Evolutionary conservation across 1,284 basidiomycete genomes (phyloP), one percentile per base, ranked within the genome.

Genomic region (Pyrrhoderma lamaoense): DNA sequence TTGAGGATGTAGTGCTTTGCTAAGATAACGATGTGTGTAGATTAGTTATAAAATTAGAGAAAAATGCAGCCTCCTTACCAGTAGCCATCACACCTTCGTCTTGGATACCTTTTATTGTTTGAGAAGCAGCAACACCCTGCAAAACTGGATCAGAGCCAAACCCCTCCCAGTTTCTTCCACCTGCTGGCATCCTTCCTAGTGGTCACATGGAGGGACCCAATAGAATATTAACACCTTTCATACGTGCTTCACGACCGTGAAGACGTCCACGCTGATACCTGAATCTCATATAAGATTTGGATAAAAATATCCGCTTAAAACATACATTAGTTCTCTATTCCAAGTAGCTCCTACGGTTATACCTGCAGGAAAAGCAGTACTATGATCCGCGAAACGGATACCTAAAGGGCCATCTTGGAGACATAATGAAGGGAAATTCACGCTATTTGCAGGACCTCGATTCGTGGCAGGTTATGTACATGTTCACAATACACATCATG

Each of bases 101-200:
- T 58, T 80, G 77, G 27, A 76, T 61, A 2, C 77, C 76, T 16
- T 64, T 57, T 56, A 78, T 65, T 14, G 71, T 74, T 56, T 68
- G 62, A 25, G 65, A 68, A 0, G 72, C 67, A 0, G 67, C 70
- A 51, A 69, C 68, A 19, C 71, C 70, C 57, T 64, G 57, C 8
- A 79, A 65, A 59, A 73, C 77, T 2, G 75, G 73, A 56, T 69
- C 65, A 3, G 73, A 74, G 48, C 82, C 76, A 56, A 82, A 83
- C 23, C 80, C 77, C 63, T 83, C 87, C 82, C 83, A 91, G 62
- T 76, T 84, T 27, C 88, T 75, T 1, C 89, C 88, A 8, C 68
- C 75, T 57, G 75, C 58, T 4, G 59, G 56, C 23, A 61, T 49
- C 31, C 56, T 53, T 54, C 77, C 79, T 53, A 80, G 39, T n/a